These are phyloP conservation scores for Aspergillus sergii DNA, from an alignment of 2,329 filamentous ascomycete genomes.

Conservation along the genomic window DNA sequence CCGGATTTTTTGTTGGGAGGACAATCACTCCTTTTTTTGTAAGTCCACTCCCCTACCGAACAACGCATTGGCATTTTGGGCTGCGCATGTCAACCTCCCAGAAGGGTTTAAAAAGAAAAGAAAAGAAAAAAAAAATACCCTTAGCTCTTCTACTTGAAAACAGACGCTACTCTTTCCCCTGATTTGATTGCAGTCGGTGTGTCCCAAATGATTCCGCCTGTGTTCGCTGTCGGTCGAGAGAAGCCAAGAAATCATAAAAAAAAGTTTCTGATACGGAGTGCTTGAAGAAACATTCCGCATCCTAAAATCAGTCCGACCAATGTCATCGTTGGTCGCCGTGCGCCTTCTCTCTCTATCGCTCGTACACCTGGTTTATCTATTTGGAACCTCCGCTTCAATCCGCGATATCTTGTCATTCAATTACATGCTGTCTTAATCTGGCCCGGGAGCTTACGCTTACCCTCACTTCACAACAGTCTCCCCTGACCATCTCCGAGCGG, in stretches of 20 bases:
- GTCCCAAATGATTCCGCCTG: constrained; percentile 2
- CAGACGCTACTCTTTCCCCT: constrained; percentile 1
- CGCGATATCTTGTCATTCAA: not conserved
- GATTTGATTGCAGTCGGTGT: not conserved
- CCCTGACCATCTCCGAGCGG: constrained; percentile 27
- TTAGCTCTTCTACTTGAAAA: not conserved
- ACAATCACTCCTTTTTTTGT: constrained; percentile 31
- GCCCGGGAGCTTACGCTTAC: constrained; percentile 23
- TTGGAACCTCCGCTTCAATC: constrained; percentile 4
- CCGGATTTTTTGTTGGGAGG: constrained; percentile 21
- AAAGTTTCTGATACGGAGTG: constrained; percentile 15
- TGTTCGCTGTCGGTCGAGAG: constrained; percentile 7
- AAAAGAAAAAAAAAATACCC: not conserved
- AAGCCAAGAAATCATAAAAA: constrained; percentile 12
- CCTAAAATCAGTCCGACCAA: constrained; percentile 8
- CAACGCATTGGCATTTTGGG: constrained; percentile 10
- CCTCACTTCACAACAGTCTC: constrained; percentile 25
- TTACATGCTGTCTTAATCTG: not conserved
- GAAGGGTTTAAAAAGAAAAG: not conserved
- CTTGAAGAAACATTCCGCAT: constrained; percentile 10
- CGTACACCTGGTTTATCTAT: constrained; percentile 11
- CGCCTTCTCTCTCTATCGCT: constrained; percentile 13
- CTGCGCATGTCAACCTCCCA: constrained; percentile 1
- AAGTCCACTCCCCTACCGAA: constrained; percentile 22
- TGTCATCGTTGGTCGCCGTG: constrained; percentile 21